Evolutionary conservation across 495 filamentous ascomycete species (phyloP).

Genomic region (Trichoderma gamsii): DNA sequence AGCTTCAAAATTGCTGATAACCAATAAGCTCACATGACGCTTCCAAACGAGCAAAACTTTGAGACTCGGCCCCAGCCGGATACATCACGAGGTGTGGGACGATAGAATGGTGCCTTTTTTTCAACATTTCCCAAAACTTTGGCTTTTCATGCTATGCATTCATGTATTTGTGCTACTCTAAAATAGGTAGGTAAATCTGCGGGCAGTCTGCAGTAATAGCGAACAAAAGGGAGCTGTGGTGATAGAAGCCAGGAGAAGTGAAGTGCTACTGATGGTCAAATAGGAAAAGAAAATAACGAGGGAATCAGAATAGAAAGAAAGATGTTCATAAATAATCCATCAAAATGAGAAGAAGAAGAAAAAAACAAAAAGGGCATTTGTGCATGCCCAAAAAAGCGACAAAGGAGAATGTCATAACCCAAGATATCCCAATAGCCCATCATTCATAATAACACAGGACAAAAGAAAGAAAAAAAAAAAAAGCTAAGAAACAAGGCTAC

Average conservation of each 20-base stretch:
- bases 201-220: too few relatives aligned
- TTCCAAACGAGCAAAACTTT: neutral
- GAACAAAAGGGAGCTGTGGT: too few relatives aligned
- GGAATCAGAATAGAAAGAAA: too few relatives aligned
- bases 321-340: too few relatives aligned
- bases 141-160: too few relatives aligned
- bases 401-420: neutral
- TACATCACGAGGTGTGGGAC: neutral
- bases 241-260: too few relatives aligned
- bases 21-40: neutral
- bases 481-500: neutral
- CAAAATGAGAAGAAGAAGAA: too few relatives aligned
- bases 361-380: too few relatives aligned
- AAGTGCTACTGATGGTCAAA: too few relatives aligned
- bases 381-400: neutral
- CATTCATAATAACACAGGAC: neutral
- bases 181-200: neutral
- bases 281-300: too few relatives aligned
- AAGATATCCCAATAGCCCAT: neutral
- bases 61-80: slow-evolving; percentile 2
- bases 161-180: neutral
- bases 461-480: slow-evolving; percentile 6
- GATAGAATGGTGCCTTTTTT: neutral
- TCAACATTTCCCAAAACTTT: neutral
- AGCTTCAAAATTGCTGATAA: neutral